Percentiles rank a stretch among this genome's conserved stretches.
These are phyloP conservation scores for Ilyonectria robusta DNA, from an alignment of 2,329 filamentous ascomycete species.

Conservation along the genomic window DNA sequence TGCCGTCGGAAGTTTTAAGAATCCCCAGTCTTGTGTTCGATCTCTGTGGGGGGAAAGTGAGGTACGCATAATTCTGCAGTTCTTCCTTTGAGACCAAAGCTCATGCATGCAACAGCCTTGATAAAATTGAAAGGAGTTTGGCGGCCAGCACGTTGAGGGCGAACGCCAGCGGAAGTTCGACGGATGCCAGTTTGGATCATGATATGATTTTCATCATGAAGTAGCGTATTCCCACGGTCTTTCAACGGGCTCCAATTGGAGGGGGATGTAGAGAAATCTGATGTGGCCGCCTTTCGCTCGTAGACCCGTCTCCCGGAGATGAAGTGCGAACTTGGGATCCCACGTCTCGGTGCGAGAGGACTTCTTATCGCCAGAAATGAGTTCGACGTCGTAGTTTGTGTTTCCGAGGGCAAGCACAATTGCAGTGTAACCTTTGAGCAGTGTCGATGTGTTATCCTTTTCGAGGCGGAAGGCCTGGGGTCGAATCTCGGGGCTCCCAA, in stretches of 20 bases:
- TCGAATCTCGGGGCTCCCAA: conserved; percentile 42
- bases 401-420: conserved; percentile 46
- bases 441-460: conserved; percentile 45
- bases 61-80: conserved; percentile 31
- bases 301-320: conserved; percentile 44
- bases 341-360: conserved; percentile 41
- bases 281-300: conserved; percentile 45
- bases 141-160: conserved; percentile 37
- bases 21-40: conserved; percentile 45
- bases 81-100: conserved; percentile 4
- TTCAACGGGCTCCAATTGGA: conserved; percentile 42
- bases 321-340: conserved; percentile 42
- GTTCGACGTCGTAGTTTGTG: conserved; percentile 44
- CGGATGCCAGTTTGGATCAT: conserved; percentile 39
- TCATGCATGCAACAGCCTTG: conserved; percentile 36
- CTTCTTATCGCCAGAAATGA: conserved; percentile 43
- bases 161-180: conserved; percentile 33
- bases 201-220: conserved; percentile 49
- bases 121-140: conserved; percentile 45
- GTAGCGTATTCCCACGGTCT: conserved; percentile 29
- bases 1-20: conserved; percentile 41
- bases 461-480: conserved; percentile 46
- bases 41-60: conserved; percentile 44
- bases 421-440: conserved; percentile 45
- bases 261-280: conserved; percentile 45